These are phyloP conservation scores for Fusarium goolgardi DNA, from an alignment of 2,329 filamentous ascomycete genomes.

Conservation along the genomic window DNA sequence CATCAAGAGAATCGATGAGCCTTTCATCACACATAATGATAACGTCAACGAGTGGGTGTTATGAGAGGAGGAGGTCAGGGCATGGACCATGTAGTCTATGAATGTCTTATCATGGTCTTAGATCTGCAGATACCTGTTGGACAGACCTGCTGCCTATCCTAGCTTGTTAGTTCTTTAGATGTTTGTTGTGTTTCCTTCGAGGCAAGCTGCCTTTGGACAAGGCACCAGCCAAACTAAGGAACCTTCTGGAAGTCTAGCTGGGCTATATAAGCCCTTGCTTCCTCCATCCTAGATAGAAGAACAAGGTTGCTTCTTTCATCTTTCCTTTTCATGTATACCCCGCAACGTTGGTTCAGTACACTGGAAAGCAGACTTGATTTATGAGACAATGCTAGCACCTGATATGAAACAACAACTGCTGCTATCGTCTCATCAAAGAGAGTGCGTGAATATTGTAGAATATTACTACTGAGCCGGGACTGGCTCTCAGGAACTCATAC, in stretches of 20 bases:
- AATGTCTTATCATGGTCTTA: slow-evolving; percentile 40
- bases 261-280: too few species aligned
- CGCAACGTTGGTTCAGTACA: slow-evolving; percentile 34
- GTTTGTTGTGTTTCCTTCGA: too few species aligned
- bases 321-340: slow-evolving; percentile 5
- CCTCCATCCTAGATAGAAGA: too few species aligned
- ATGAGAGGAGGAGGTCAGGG: slow-evolving; percentile 51
- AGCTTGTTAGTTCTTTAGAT: too few species aligned
- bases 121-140: slow-evolving; percentile 43
- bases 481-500: background rate
- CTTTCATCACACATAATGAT: slow-evolving; percentile 82
- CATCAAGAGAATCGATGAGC: slow-evolving; percentile 93
- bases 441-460: background rate
- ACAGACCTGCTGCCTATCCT: too few species aligned
- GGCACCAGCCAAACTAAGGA: too few species aligned
- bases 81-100: slow-evolving; percentile 32
- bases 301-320: too few species aligned
- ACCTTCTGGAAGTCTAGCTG: too few species aligned
- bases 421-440: background rate
- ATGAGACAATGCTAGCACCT: background rate
- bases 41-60: slow-evolving; percentile 84
- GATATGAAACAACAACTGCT: background rate
- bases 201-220: too few species aligned
- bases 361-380: slow-evolving; percentile 7
- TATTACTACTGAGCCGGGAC: background rate